phyloP scores from a whole-genome alignment of 177 flowering plant genomes.

The Viscum album region DNA sequence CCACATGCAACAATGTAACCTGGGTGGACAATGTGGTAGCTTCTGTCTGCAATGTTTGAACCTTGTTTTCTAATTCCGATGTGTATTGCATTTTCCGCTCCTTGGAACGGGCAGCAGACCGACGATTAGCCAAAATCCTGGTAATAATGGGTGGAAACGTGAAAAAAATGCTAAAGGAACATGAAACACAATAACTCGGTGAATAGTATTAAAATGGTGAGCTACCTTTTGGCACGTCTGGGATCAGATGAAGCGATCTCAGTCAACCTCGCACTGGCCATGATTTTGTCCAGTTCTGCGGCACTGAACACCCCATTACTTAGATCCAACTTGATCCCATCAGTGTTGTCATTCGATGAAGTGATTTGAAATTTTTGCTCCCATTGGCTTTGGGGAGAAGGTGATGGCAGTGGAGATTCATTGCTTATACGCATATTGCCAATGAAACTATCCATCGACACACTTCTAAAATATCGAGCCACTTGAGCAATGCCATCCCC shows the following conservation, averaged over 20 bases:
- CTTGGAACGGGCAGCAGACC: conserved; percentile 44
- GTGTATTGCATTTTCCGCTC: conserved; percentile 42
- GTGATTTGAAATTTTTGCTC: conserved; percentile 49
- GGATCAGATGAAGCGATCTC: neutral
- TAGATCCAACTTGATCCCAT: conserved; percentile 52
- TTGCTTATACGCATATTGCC: conserved; percentile 54
- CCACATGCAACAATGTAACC: conserved; percentile 32
- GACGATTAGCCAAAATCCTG: conserved; percentile 42
- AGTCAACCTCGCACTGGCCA: neutral
- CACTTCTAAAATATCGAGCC: conserved; percentile 55
- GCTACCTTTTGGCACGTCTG: conserved; percentile 3
- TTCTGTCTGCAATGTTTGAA: conserved; percentile 38
- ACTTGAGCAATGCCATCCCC: conserved; percentile 46
- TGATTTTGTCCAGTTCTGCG: neutral
- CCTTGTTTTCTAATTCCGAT: conserved; percentile 33
- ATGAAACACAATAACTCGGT: neutral
- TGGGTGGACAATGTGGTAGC: conserved; percentile 44
- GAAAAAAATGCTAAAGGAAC: neutral
- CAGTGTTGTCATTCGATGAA: neutral
- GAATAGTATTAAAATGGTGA: neutral
- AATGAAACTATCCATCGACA: conserved; percentile 84
- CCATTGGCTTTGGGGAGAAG: conserved; percentile 43
- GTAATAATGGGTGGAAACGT: neutral
- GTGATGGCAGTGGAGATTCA: conserved; percentile 53
- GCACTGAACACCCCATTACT: conserved; percentile 25